Conservation (phyloP, 2,329 filamentous ascomycete genomes). For the Fusarium protoensiforme region DNA sequence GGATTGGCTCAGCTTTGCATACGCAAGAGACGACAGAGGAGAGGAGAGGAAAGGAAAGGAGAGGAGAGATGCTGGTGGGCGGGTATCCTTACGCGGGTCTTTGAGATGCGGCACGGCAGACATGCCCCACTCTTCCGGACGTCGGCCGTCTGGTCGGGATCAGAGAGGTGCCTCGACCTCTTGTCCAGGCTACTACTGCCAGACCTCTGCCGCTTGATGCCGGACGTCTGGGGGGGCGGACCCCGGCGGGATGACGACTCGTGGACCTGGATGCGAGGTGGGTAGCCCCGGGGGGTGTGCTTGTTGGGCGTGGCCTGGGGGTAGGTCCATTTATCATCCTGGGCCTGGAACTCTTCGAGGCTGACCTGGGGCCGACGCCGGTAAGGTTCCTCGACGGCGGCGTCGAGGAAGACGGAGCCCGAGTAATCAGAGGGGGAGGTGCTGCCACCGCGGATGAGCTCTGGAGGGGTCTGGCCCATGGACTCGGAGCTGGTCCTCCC, state of each 20-base stretch:
- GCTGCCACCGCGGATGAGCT: slow-evolving; percentile 52
- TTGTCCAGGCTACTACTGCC: slow-evolving; percentile 46
- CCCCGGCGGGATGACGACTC: slow-evolving; percentile 40
- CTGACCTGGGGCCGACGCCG: slow-evolving; percentile 45
- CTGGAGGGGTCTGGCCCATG: slow-evolving; percentile 52
- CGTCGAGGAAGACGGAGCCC: slow-evolving; percentile 48
- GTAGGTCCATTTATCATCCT: slow-evolving; percentile 56
- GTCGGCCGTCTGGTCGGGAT: slow-evolving; percentile 58
- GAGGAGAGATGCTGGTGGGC: slow-evolving; percentile 12
- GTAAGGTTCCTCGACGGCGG: slow-evolving; percentile 40
- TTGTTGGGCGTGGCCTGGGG: slow-evolving; percentile 50
- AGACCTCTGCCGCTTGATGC: slow-evolving; percentile 52
- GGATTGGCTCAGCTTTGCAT: slow-evolving; percentile 42
- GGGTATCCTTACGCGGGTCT: slow-evolving; percentile 57
- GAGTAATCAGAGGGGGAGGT: slow-evolving; percentile 55
- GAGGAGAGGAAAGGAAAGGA: slow-evolving; percentile 12
- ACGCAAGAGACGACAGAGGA: slow-evolving; percentile 20
- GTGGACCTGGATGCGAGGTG: slow-evolving; percentile 47
- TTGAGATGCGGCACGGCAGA: slow-evolving; percentile 59
- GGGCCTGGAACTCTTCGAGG: slow-evolving; percentile 49
- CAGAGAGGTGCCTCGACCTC: slow-evolving; percentile 51
- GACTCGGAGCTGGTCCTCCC: slow-evolving; percentile 49
- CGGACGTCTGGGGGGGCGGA: slow-evolving; percentile 36
- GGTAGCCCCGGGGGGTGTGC: slow-evolving; percentile 45
- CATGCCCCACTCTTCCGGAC: slow-evolving; percentile 62